Conservation (phyloP, 1,284 basidiomycete genomes). For the Kalmanozyma brasiliensis region DNA sequence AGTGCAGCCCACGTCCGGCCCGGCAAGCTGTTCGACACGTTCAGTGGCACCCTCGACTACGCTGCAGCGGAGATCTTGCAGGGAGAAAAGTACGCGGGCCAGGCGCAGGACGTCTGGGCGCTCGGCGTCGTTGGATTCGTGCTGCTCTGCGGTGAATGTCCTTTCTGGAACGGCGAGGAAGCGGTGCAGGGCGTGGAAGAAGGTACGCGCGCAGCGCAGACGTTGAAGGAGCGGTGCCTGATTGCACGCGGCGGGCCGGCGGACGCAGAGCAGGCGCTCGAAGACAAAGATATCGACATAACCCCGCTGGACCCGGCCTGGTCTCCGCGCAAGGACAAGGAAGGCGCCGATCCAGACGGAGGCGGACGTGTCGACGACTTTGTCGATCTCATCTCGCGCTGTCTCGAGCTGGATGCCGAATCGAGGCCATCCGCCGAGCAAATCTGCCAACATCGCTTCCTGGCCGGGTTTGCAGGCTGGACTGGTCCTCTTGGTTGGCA, state of each 20-base stretch:
- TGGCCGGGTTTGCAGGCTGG: slow-evolving; percentile 74
- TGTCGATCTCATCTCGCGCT: slow-evolving; percentile 80
- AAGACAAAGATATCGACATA: slow-evolving; percentile 21
- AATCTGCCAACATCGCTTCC: slow-evolving; percentile 80
- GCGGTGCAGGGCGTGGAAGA: slow-evolving; percentile 57
- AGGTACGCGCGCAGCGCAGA: slow-evolving; percentile 58
- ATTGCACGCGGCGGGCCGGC: slow-evolving; percentile 34
- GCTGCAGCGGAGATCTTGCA: slow-evolving; percentile 95
- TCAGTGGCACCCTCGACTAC: slow-evolving; percentile 85
- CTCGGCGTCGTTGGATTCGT: slow-evolving; percentile 98
- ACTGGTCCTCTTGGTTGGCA: slow-evolving; percentile 65
- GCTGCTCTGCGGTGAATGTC: slow-evolving; percentile 92
- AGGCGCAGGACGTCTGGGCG: slow-evolving; percentile 98
- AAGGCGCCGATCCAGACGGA: slow-evolving; percentile 72
- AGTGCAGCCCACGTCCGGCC: slow-evolving; percentile 76
- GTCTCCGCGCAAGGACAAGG: slow-evolving; percentile 34
- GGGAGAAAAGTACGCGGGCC: slow-evolving; percentile 92
- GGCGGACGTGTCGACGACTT: slow-evolving; percentile 84
- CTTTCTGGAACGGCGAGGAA: slow-evolving; percentile 73
- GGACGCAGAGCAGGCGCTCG: slow-evolving; percentile 22
- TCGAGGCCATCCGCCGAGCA: slow-evolving; percentile 79
- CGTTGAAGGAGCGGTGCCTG: slow-evolving; percentile 54
- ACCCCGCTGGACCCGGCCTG: slow-evolving; percentile 36
- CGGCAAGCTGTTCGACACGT: slow-evolving; percentile 93
- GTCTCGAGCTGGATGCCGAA: slow-evolving; percentile 76